phyloP scores from a whole-genome alignment of 768 basidiomycete genomes.

The Russula sp. region DNA sequence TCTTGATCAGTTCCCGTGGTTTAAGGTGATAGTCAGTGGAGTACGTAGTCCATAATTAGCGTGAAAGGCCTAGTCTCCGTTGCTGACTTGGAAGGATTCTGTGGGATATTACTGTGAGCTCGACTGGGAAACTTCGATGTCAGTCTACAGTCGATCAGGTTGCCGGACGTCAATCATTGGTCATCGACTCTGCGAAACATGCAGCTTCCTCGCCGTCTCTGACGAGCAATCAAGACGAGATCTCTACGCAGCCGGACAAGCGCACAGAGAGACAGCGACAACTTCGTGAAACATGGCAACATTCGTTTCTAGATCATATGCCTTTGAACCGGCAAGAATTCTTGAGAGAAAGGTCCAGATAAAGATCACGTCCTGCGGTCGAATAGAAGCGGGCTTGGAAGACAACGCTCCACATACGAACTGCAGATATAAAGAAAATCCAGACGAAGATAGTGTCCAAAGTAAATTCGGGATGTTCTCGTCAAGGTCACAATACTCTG shows the following conservation, averaged over 20 bases:
- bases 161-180: neutral
- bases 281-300: constrained; percentile 52
- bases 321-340: constrained; percentile 44
- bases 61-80: neutral
- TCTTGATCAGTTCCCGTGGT: too few species aligned
- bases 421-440: constrained; percentile 22
- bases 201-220: too few species aligned
- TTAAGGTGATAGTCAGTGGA: too few species aligned
- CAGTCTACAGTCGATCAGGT: too few species aligned
- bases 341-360: constrained; percentile 58
- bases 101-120: neutral
- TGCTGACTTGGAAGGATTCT: neutral
- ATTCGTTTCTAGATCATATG: constrained; percentile 50
- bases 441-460: constrained; percentile 14
- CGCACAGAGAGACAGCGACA: constrained; percentile 45
- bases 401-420: constrained; percentile 21
- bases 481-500: constrained; percentile 19
- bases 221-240: constrained; percentile 37
- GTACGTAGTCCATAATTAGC: neutral
- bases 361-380: constrained; percentile 48
- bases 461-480: constrained; percentile 20
- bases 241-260: constrained; percentile 78
- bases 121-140: neutral
- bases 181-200: neutral
- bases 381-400: constrained; percentile 50